A percentile compares a stretch with the other conserved stretches of the same genome.
phyloP scores from a whole-genome alignment of 2,329 filamentous ascomycete genomes.

The Endoconidiophora laricicola region DNA sequence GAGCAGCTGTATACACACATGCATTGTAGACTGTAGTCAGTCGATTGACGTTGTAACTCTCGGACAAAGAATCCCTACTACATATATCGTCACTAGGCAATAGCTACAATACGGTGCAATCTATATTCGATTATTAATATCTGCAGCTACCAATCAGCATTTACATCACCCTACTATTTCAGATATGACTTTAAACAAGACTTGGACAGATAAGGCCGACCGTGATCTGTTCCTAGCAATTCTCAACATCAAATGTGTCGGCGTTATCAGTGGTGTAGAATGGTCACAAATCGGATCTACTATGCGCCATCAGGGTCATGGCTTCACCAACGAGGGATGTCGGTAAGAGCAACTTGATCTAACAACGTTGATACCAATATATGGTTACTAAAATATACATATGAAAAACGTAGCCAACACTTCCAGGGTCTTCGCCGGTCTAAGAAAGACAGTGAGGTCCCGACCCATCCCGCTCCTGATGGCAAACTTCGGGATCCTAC shows the following conservation, averaged over 20 bases:
- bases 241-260: constrained; percentile 44
- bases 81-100: neutral
- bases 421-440: constrained; percentile 41
- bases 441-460: constrained; percentile 33
- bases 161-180: constrained; percentile 19
- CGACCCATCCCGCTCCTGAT: neutral
- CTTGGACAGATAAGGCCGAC: constrained; percentile 44
- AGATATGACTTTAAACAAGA: constrained; percentile 29
- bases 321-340: constrained; percentile 48
- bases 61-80: neutral
- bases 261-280: constrained; percentile 44
- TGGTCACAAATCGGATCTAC: constrained; percentile 45
- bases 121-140: neutral
- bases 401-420: constrained; percentile 34
- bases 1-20: too few relatives aligned
- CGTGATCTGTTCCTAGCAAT: constrained; percentile 49
- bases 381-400: neutral
- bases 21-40: too few relatives aligned
- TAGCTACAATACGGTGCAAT: neutral
- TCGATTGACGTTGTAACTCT: too few relatives aligned
- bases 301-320: constrained; percentile 42
- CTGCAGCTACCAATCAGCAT: neutral
- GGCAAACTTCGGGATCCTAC: constrained; percentile 27
- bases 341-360: constrained; percentile 29
- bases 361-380: neutral